phyloP scores from a whole-genome alignment of 768 basidiomycete species.

The Vararia minispora region DNA sequence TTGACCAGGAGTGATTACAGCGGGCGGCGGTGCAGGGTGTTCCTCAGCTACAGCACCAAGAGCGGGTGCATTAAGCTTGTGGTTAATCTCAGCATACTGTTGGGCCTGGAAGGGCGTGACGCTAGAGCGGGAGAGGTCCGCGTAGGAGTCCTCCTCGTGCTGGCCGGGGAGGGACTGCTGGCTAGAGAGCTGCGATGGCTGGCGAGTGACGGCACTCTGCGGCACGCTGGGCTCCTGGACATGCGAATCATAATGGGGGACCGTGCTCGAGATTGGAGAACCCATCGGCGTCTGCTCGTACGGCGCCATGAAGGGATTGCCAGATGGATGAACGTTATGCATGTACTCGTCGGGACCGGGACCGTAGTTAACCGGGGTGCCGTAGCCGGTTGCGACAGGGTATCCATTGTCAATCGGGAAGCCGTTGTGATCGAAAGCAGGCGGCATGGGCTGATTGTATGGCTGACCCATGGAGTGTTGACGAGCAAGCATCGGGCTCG shows the following conservation, averaged over 20 bases:
- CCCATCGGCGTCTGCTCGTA: conserved; percentile 27
- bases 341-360: conserved; percentile 23
- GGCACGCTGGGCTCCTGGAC: not conserved
- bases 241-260: conserved; percentile 10
- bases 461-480: conserved; percentile 9
- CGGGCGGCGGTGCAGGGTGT: conserved; percentile 8
- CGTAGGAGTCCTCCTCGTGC: conserved; percentile 28
- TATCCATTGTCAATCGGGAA: too few relatives aligned
- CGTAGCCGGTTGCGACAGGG: conserved; percentile 5
- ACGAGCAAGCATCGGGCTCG: conserved; percentile 7
- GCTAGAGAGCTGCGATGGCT: conserved; percentile 12
- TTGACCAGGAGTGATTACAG: not conserved
- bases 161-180: conserved; percentile 15
- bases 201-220: conserved; percentile 10
- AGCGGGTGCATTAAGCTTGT: conserved; percentile 31
- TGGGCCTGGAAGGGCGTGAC: conserved; percentile 66
- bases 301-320: conserved; percentile 28
- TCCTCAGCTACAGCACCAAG: conserved; percentile 15
- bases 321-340: conserved; percentile 18
- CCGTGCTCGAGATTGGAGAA: conserved; percentile 20
- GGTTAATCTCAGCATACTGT: conserved; percentile 64
- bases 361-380: conserved; percentile 14
- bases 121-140: conserved; percentile 56
- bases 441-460: conserved; percentile 10
- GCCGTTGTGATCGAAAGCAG: too few relatives aligned